phyloP scores from a whole-genome alignment of 75 land plant species.

The Selaginella moellendorffii region DNA sequence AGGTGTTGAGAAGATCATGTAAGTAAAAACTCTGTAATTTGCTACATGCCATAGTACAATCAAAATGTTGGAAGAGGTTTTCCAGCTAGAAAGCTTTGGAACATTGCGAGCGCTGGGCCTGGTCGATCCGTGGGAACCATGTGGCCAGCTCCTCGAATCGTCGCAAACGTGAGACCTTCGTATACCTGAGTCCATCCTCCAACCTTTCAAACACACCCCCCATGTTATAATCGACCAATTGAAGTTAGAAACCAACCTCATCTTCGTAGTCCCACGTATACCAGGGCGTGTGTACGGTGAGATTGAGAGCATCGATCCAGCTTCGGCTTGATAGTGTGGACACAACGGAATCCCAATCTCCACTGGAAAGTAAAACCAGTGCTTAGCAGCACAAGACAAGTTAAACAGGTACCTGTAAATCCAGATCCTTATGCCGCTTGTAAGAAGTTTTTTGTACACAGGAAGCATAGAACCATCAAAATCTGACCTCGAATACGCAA shows the following conservation, averaged over 20 bases:
- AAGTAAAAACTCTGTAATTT: too few relatives aligned
- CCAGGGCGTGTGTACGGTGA: background rate
- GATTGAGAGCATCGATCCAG: background rate
- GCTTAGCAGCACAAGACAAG: too few relatives aligned
- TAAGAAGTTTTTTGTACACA: constrained; percentile 19
- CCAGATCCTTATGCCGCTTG: constrained; percentile 23
- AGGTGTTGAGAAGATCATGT: too few relatives aligned
- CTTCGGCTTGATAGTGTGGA: constrained; percentile 15
- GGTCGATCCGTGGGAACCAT: background rate
- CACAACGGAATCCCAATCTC: constrained; percentile 35
- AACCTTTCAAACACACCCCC: background rate
- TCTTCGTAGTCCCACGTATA: constrained; percentile 3
- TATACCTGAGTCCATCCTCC: background rate
- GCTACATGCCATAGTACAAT: constrained; percentile 30
- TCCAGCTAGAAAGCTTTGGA: background rate
- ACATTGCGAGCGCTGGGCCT: background rate
- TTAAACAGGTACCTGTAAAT: constrained; percentile 31
- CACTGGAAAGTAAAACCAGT: constrained; percentile 28
- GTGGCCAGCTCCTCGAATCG: background rate
- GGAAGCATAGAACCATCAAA: constrained; percentile 26
- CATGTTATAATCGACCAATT: background rate
- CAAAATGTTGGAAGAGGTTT: background rate
- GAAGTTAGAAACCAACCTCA: background rate
- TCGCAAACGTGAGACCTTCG: background rate
- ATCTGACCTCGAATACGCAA: constrained; percentile 10